These are phyloP conservation scores for Pseudogymnoascus sp. DNA, from an alignment of 2,329 filamentous ascomycete species.

Conservation along the genomic window DNA sequence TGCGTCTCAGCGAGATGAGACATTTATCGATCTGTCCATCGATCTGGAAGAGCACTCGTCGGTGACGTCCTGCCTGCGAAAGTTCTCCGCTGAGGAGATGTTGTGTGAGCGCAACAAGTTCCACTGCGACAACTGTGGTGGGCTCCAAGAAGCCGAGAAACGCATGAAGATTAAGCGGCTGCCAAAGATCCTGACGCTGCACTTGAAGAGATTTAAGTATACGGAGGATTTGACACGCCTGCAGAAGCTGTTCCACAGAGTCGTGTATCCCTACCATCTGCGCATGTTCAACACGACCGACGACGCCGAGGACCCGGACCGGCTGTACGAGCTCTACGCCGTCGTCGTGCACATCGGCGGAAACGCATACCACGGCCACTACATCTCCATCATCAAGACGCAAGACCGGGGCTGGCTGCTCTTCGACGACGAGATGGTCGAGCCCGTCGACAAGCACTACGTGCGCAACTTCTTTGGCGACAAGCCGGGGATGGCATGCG, in stretches of 20 bases:
- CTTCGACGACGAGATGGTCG: constrained; percentile 97
- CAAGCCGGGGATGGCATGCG: constrained; percentile 80
- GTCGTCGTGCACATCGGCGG: constrained; percentile 96
- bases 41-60: constrained; percentile 93
- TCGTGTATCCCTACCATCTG: constrained; percentile 94
- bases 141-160: constrained; percentile 95
- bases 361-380: constrained; percentile 94
- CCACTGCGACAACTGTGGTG: constrained; percentile 94
- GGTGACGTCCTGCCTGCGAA: constrained; percentile 86
- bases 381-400: constrained; percentile 96
- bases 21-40: constrained; percentile 91
- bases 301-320: constrained; percentile 85
- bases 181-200: constrained; percentile 82
- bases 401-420: constrained; percentile 91
- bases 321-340: constrained; percentile 91
- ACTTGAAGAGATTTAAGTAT: constrained; percentile 97
- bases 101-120: constrained; percentile 98
- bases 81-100: constrained; percentile 98
- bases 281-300: constrained; percentile 97
- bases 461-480: constrained; percentile 97
- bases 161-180: constrained; percentile 97
- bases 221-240: constrained; percentile 89
- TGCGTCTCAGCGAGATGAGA: constrained; percentile 87
- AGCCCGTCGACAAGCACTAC: constrained; percentile 93
- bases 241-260: constrained; percentile 93